phyloP scores from a whole-genome alignment of 371 early-diverging fungal genomes.

The Entomophthora muscae region DNA sequence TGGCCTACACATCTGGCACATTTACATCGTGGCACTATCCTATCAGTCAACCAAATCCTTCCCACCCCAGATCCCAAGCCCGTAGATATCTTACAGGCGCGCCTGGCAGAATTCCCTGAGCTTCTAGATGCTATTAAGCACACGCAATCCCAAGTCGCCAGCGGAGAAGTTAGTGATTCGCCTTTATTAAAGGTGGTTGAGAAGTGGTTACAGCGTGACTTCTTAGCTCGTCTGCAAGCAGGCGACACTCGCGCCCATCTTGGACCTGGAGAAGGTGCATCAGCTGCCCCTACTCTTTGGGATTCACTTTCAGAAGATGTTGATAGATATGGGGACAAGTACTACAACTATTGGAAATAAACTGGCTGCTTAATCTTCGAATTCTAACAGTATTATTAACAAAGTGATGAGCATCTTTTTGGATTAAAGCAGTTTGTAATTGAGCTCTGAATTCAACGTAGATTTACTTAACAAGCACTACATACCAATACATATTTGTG shows the following conservation, averaged over 20 bases:
- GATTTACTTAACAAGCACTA: no score
- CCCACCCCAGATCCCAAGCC: slow-evolving; percentile 1
- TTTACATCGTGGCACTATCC: slow-evolving; percentile 35
- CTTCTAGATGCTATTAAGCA: slow-evolving; percentile 19
- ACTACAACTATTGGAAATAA: slow-evolving; percentile 28
- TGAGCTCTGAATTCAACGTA: no score
- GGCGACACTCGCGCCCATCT: slow-evolving; percentile 5
- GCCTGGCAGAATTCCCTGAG: slow-evolving; percentile 23
- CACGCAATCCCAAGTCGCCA: slow-evolving; percentile 12
- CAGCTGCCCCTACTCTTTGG: slow-evolving; percentile 36
- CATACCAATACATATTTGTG: no score
- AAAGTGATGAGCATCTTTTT: no score
- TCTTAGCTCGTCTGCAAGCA: slow-evolving; percentile 6
- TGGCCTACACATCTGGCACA: slow-evolving; percentile 66
- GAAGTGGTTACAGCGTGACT: slow-evolving; percentile 32
- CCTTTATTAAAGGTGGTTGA: slow-evolving; percentile 43
- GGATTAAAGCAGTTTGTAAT: no score
- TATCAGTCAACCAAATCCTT: slow-evolving; percentile 18
- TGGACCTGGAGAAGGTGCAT: background rate
- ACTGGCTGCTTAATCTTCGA: no score
- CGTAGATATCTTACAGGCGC: background rate
- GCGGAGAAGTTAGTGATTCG: slow-evolving; percentile 24
- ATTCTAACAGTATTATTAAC: no score
- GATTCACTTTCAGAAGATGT: slow-evolving; percentile 53
- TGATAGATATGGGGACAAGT: slow-evolving; percentile 47